Percentiles rank a stretch among this genome's conserved stretches.
Evolutionary conservation across 306 rosid genomes (phyloP).

Genomic region (Cucurbita argyrosperma): DNA sequence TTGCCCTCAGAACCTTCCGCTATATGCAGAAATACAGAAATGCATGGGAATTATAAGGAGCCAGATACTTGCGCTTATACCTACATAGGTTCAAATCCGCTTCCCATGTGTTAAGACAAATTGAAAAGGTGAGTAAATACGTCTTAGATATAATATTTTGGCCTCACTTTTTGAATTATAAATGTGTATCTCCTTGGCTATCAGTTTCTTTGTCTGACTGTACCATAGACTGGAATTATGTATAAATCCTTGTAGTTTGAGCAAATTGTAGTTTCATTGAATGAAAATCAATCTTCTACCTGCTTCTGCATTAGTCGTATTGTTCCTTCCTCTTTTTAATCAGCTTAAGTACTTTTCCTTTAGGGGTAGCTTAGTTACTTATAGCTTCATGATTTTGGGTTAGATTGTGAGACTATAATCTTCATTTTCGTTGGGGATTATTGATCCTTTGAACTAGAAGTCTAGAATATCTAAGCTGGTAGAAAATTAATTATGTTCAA

Average conservation of each 20-base stretch:
- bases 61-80: constrained; percentile 81
- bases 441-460: not conserved
- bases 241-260: constrained; percentile 2
- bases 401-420: not conserved
- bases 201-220: not conserved
- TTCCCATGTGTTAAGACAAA: not conserved
- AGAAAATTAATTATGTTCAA: not conserved
- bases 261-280: not conserved
- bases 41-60: constrained; percentile 90
- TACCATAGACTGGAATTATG: constrained; percentile 3
- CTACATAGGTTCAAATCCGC: constrained; percentile 33
- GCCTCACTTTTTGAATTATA: not conserved
- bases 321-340: not conserved
- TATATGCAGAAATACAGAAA: constrained; percentile 71
- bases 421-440: not conserved
- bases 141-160: not conserved
- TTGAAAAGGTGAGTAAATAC: not conserved
- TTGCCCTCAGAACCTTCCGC: constrained; percentile 56
- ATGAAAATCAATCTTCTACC: constrained; percentile 2
- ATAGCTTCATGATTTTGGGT: not conserved
- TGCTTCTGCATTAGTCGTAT: not conserved
- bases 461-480: not conserved
- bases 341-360: not conserved
- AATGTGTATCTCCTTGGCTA: not conserved
- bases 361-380: not conserved